These are phyloP conservation scores for Neospermospora avenae DNA, from an alignment of 2,329 filamentous ascomycete species.

Conservation along the genomic window DNA sequence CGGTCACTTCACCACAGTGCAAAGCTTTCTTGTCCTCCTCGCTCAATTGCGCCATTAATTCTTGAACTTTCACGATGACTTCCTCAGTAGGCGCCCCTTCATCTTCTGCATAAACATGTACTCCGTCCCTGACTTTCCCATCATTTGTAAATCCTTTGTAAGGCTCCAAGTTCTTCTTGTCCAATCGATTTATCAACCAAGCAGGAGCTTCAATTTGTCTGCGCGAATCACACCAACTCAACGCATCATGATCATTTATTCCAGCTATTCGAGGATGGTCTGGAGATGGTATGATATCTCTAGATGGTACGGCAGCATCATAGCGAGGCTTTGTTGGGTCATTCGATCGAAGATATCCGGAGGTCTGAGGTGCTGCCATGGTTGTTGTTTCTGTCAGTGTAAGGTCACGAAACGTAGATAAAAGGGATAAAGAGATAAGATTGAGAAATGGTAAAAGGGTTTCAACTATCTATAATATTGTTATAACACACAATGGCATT, in stretches of 20 bases:
- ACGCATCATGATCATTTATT: slow-evolving; percentile 29
- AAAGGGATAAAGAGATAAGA: not conserved
- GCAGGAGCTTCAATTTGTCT: slow-evolving; percentile 32
- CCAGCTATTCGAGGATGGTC: slow-evolving; percentile 29
- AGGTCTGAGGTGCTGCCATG: slow-evolving; percentile 27
- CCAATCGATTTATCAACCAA: slow-evolving; percentile 33
- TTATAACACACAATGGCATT: slow-evolving; percentile 14
- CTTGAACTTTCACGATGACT: slow-evolving; percentile 18
- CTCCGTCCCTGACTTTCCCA: slow-evolving; percentile 27
- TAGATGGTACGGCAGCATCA: slow-evolving; percentile 31
- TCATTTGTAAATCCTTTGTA: slow-evolving; percentile 34
- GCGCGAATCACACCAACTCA: slow-evolving; percentile 32
- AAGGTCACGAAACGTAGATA: not conserved
- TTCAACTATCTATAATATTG: slow-evolving; percentile 11
- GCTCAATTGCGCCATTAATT: slow-evolving; percentile 22
- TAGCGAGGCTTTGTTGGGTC: slow-evolving; percentile 31
- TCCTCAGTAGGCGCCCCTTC: slow-evolving; percentile 32
- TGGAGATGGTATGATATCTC: slow-evolving; percentile 27
- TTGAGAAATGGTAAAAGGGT: not conserved
- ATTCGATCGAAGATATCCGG: slow-evolving; percentile 27
- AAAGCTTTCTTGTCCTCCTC: slow-evolving; percentile 25
- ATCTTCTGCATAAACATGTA: slow-evolving; percentile 31
- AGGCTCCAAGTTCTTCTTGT: slow-evolving; percentile 33
- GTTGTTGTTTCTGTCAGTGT: slow-evolving; percentile 12
- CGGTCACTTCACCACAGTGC: slow-evolving; percentile 27